Conservation (phyloP, 768 basidiomycete genomes). For the Kwoniella shandongensis region DNA sequence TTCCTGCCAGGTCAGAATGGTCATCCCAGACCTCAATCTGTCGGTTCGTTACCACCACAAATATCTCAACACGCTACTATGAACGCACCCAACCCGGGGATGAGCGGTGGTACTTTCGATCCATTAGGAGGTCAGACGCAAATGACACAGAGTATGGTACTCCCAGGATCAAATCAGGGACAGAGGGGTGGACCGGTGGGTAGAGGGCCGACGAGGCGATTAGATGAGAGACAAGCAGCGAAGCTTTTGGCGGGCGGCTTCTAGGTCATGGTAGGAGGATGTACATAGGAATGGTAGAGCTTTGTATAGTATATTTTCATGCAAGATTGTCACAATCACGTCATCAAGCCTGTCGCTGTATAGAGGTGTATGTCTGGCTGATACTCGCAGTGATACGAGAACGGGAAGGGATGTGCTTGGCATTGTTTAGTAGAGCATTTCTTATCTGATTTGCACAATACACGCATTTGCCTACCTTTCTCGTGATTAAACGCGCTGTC, state of each 20-base stretch:
- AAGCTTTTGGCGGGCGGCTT: constrained; percentile 49
- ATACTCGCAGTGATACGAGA: no score
- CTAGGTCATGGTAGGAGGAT: constrained; percentile 9
- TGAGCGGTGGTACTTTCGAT: constrained; percentile 3
- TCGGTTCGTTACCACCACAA: constrained; percentile 2
- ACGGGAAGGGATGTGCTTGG: no score
- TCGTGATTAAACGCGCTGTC: no score
- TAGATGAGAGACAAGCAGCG: constrained; percentile 47
- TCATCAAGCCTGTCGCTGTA: no score
- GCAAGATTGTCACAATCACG: no score
- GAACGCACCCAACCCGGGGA: constrained; percentile 1
- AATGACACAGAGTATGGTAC: constrained; percentile 45
- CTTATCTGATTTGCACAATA: no score
- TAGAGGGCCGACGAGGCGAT: constrained; percentile 23
- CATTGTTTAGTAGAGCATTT: no score
- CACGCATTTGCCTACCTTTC: no score
- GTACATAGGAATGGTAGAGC: no score
- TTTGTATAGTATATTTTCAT: no score
- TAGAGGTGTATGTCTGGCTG: no score
- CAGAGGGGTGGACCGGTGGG: constrained; percentile 19
- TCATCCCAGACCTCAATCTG: constrained; percentile 3
- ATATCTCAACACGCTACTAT: background rate
- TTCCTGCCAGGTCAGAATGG: constrained; percentile 31
- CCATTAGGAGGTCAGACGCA: constrained; percentile 27
- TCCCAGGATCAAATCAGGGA: constrained; percentile 28